phyloP scores from a whole-genome alignment of 106 monocot species.

The Phalaenopsis aphrodite region DNA sequence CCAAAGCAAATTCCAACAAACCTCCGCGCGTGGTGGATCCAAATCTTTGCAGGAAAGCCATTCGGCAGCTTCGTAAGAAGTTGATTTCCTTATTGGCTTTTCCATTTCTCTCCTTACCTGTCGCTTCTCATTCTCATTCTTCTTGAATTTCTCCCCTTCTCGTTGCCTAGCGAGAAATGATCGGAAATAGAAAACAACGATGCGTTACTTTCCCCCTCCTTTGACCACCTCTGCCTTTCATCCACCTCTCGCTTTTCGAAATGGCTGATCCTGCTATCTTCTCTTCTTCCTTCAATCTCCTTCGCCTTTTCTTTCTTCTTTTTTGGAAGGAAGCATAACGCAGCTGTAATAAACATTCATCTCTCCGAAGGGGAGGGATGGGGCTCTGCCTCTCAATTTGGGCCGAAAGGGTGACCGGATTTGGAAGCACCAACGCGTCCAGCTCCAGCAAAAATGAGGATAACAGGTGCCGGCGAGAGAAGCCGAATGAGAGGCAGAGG shows the following conservation, averaged over 20 bases:
- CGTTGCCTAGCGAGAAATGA: not conserved
- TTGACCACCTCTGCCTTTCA: not conserved
- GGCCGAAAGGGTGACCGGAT: conserved; percentile 14
- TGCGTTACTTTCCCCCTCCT: not conserved
- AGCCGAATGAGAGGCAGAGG: not conserved
- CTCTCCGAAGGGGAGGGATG: conserved; percentile 14
- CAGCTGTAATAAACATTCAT: not conserved
- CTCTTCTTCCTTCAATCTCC: not conserved
- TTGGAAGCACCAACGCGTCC: conserved; percentile 10
- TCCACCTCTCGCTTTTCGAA: conserved; percentile 2
- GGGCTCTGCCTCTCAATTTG: conserved; percentile 23
- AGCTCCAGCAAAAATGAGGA: not conserved
- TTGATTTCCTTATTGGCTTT: not conserved
- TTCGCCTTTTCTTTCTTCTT: not conserved
- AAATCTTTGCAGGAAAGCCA: not conserved
- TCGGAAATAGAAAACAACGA: not conserved
- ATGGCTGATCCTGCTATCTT: not conserved
- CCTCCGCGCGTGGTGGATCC: not conserved
- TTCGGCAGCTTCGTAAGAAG: not conserved
- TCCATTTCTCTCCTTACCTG: no score
- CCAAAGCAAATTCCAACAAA: not conserved
- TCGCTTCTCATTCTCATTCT: not conserved
- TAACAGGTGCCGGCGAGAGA: not conserved
- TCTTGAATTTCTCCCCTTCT: not conserved
- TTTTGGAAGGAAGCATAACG: not conserved